Percentiles rank a stretch among this genome's conserved stretches.
Conservation (phyloP, 345 rosid species). For the Eucalyptus melliodora region DNA sequence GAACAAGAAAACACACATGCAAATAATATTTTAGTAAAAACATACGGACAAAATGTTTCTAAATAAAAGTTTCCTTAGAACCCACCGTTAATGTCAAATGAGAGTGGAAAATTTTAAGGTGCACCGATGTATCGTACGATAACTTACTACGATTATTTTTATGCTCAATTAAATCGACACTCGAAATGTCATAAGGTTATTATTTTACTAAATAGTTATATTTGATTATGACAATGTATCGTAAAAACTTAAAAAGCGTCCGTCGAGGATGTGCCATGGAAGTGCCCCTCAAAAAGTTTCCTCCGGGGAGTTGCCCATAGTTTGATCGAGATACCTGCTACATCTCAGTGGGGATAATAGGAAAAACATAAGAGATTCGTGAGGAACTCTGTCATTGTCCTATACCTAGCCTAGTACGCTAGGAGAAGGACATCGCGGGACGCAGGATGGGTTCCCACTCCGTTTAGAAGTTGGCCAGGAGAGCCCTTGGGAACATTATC, state of each 20-base stretch:
- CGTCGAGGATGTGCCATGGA: not conserved
- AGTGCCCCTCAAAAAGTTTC: not conserved
- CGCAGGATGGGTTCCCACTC: too few relatives aligned
- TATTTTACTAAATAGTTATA: not conserved
- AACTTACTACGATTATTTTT: not conserved
- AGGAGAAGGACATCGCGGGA: too few relatives aligned
- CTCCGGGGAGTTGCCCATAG: not conserved
- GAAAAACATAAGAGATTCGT: not conserved
- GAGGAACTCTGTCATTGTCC: too few relatives aligned
- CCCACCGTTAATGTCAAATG: rapidly evolving
- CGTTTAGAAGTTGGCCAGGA: too few relatives aligned
- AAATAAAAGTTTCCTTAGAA: not conserved
- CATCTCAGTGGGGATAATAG: not conserved
- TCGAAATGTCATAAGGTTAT: not conserved
- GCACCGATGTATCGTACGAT: rapidly evolving
- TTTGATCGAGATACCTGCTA: not conserved
- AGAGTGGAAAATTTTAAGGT: rapidly evolving
- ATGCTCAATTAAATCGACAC: not conserved
- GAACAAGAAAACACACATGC: rapidly evolving
- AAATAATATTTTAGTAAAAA: rapidly evolving
- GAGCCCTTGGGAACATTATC: too few relatives aligned
- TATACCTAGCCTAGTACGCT: too few relatives aligned
- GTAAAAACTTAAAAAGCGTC: not conserved
- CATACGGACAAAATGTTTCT: rapidly evolving
- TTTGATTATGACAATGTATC: not conserved